Evolutionary conservation across 1,284 basidiomycete genomes (phyloP), one percentile per base, ranked within the genome.

Genomic region (Cronartium ribicola): DNA sequence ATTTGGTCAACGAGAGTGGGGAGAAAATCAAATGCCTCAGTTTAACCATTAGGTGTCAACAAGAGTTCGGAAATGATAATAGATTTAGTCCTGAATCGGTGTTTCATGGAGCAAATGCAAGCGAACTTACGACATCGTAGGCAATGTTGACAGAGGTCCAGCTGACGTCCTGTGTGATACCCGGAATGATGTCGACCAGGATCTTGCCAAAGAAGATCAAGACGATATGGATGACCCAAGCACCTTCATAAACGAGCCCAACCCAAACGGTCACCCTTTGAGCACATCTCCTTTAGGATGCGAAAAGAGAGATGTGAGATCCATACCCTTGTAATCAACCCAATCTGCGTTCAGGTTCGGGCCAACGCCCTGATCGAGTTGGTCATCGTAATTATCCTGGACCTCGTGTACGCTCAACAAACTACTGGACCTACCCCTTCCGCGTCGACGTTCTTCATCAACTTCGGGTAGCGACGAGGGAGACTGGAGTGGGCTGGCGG

Each of bases 201-300:
- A 98, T 87, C 84, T 98, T 98, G 75, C 91, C 94, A 46, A 88
- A 83, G 66, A 91, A 84, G 79, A 98, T 94, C 79, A 98, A 88
- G 39, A 98, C 89, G 67, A 95, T 88, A 82, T 99, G 95, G 77
- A 99, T 98, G 78, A 95, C 84, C 95, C 95, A 98, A 77, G 96
- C 95, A 76, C 94, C 94, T 95, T 78, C 14, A 48, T 46, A 62
- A 43, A 48, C 44, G 66, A 36, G 41, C 67, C 8, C 29, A 11
- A 39, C 10, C 17, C 7, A 48, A 43, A 63, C 20, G 17, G 46
- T 17, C 11, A 59, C 7, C 20, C 10, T n/a, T 5, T 29, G 20
- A 10, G 60, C 70, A 37, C 66, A 73, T 43, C 14, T 66, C 29
- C 36, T 59, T 22, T 60, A 63, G 20, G 11, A 41, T 61, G 44